phyloP scores from a whole-genome alignment of 139 green algal genomes.

The Haematococcus sp. region DNA sequence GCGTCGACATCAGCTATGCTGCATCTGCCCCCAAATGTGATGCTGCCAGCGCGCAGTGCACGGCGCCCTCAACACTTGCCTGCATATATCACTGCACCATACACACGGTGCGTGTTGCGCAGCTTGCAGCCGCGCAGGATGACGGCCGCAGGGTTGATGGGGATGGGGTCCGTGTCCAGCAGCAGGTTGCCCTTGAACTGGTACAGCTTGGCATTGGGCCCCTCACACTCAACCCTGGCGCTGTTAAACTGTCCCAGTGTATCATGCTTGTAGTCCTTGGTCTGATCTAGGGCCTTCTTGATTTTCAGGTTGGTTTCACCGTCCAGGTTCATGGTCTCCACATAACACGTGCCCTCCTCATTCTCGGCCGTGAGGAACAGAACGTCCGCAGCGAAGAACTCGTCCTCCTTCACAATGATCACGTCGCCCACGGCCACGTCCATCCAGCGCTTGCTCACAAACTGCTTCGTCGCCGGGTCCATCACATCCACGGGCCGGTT shows the following conservation, averaged over 20 bases:
- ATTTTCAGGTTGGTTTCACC: slow-evolving; percentile 96
- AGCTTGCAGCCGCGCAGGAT: slow-evolving; percentile 85
- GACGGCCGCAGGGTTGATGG: slow-evolving; percentile 64
- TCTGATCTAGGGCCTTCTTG: slow-evolving; percentile 67
- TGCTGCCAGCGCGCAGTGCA: background rate
- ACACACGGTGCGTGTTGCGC: slow-evolving; percentile 72
- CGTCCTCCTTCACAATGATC: slow-evolving; percentile 52
- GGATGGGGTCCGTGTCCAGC: slow-evolving; percentile 16
- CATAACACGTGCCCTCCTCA: slow-evolving; percentile 76
- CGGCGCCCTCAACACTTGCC: slow-evolving; percentile 37
- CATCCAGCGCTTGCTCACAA: slow-evolving; percentile 45
- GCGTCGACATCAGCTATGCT: background rate
- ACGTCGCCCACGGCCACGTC: slow-evolving; percentile 67
- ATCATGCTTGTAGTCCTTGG: slow-evolving; percentile 51
- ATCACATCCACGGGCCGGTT: slow-evolving; percentile 58
- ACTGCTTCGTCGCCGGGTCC: slow-evolving; percentile 20
- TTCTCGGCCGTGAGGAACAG: slow-evolving; percentile 72
- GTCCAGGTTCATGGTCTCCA: slow-evolving; percentile 92
- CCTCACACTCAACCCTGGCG: slow-evolving; percentile 70
- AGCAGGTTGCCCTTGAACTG: slow-evolving; percentile 79
- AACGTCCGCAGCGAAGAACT: slow-evolving; percentile 84
- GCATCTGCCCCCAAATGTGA: background rate
- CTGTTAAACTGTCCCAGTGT: slow-evolving; percentile 38
- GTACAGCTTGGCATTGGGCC: slow-evolving; percentile 86
- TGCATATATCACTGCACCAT: slow-evolving; percentile 89